These are phyloP conservation scores for Plasmodium gallinaceum DNA, from an alignment of 169 alveolate genomes.

Conservation along the genomic window DNA sequence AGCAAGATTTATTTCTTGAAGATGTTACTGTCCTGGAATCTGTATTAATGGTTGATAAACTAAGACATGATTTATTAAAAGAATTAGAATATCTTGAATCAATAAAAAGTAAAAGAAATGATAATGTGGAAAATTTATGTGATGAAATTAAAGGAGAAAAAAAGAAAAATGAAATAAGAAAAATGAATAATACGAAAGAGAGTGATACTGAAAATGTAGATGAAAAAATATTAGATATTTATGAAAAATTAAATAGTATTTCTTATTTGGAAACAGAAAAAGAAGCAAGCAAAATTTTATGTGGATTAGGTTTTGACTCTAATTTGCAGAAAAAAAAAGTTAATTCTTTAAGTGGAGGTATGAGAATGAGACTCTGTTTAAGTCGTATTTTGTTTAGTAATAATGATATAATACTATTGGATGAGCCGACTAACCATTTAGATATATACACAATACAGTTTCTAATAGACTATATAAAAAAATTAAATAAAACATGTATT, in stretches of 20 bases:
- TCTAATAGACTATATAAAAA: slow-evolving; percentile 94
- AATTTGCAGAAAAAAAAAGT: slow-evolving; percentile 89
- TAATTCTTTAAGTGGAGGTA: slow-evolving; percentile 92
- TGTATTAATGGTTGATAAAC: slow-evolving; percentile 95
- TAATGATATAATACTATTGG: slow-evolving; percentile 81
- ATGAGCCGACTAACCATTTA: slow-evolving; percentile 87
- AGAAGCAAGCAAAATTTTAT: slow-evolving; percentile 77
- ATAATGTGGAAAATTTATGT: not conserved
- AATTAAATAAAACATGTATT: slow-evolving; percentile 93
- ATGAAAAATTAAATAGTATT: slow-evolving; percentile 90
- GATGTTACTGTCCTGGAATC: slow-evolving; percentile 93
- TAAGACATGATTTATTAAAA: slow-evolving; percentile 91
- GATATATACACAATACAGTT: slow-evolving; percentile 89
- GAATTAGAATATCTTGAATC: slow-evolving; percentile 88
- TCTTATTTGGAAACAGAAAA: slow-evolving; percentile 82
- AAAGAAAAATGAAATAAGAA: not conserved
- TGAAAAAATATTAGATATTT: slow-evolving; percentile 91
- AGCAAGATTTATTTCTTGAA: slow-evolving; percentile 91
- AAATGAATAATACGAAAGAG: slow-evolving; percentile 82
- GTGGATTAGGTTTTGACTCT: slow-evolving; percentile 95
- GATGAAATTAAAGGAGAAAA: not conserved
- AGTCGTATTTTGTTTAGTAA: slow-evolving; percentile 90
- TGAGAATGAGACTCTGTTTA: slow-evolving; percentile 85
- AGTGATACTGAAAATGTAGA: slow-evolving; percentile 87
- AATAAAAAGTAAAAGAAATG: slow-evolving; percentile 46